phyloP scores from a whole-genome alignment of 345 rosid species.

The Xanthoceras sorbifolium region DNA sequence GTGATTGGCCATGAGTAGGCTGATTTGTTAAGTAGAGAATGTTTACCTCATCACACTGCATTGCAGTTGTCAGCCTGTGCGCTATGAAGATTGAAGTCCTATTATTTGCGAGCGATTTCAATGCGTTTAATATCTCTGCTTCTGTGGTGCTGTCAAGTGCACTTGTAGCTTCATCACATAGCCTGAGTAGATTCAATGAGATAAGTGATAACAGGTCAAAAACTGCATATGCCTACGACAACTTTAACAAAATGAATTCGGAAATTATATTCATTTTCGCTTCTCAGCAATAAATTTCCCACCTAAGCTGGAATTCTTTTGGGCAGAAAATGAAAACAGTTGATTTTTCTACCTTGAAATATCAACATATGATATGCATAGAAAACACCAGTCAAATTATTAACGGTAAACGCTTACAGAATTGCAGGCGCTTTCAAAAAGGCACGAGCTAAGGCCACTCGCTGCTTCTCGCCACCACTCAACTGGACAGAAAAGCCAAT shows the following conservation, averaged over 20 bases:
- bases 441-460: slow-evolving; percentile 95
- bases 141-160: slow-evolving; percentile 99
- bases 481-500: slow-evolving; percentile 50
- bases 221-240: background rate
- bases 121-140: slow-evolving; percentile 87
- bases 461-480: slow-evolving; percentile 99
- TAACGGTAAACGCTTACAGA: slow-evolving; percentile 53
- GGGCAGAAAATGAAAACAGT: background rate
- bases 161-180: slow-evolving; percentile 99
- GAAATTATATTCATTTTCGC: background rate
- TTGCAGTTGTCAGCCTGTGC: slow-evolving; percentile 98
- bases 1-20: slow-evolving; percentile 1
- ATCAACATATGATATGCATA: background rate
- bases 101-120: slow-evolving; percentile 79
- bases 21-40: background rate
- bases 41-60: slow-evolving; percentile 95
- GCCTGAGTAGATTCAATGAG: slow-evolving; percentile 44
- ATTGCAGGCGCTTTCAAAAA: slow-evolving; percentile 87
- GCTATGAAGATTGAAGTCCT: slow-evolving; percentile 94
- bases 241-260: background rate
- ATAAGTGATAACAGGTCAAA: background rate
- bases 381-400: background rate
- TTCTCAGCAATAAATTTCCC: background rate
- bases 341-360: background rate
- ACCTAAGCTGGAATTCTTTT: background rate